phyloP scores from a whole-genome alignment of 108 stramenopile genomes.

The Skeletonema potamos region DNA sequence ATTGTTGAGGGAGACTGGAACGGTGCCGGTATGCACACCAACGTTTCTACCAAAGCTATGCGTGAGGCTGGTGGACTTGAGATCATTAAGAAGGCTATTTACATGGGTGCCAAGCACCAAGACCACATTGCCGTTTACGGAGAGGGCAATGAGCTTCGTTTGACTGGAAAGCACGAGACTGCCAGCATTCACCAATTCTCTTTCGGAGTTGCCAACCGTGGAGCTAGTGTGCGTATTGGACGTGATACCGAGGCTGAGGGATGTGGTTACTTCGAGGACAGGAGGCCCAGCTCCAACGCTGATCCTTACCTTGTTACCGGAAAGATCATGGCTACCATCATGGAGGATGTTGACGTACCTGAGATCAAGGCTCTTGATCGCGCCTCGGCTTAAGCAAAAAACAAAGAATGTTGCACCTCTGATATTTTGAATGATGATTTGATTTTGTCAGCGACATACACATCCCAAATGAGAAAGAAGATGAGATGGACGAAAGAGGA shows the following conservation, averaged over 20 bases:
- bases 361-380: constrained; percentile 68
- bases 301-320: constrained; percentile 98
- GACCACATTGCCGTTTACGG: constrained; percentile 99
- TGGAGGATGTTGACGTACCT: constrained; percentile 73
- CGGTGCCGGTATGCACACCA: constrained; percentile 98
- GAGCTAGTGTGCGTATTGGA: constrained; percentile 93
- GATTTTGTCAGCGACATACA: not conserved
- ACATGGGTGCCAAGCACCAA: constrained; percentile 93
- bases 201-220: constrained; percentile 98
- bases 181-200: constrained; percentile 91
- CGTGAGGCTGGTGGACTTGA: constrained; percentile 92
- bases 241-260: constrained; percentile 90
- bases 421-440: not conserved
- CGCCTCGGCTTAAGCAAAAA: constrained; percentile 49
- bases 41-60: constrained; percentile 96
- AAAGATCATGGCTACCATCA: constrained; percentile 95
- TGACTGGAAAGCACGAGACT: constrained; percentile 97
- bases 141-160: constrained; percentile 94
- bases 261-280: constrained; percentile 98
- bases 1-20: constrained; percentile 99
- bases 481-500: not conserved
- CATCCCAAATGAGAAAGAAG: not conserved
- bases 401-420: not conserved
- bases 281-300: constrained; percentile 95
- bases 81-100: constrained; percentile 93